Percentiles rank a stretch among this genome's conserved stretches.
phyloP scores from a whole-genome alignment of 2,329 filamentous ascomycete species.

The Biscogniauxia marginata region DNA sequence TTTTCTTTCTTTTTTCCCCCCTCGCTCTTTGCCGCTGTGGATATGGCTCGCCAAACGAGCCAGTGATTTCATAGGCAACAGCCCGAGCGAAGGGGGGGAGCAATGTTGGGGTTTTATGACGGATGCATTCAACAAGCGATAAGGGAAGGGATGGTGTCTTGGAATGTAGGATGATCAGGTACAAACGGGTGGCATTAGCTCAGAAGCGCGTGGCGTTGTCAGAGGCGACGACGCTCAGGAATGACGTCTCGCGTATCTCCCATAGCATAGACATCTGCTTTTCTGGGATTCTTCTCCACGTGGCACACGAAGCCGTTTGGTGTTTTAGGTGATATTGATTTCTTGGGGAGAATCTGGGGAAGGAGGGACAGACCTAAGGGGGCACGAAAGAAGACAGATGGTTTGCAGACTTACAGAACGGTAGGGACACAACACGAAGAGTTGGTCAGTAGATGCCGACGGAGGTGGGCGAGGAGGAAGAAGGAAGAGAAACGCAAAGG shows the following conservation, averaged over 20 bases:
- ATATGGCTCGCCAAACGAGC: conserved; percentile 2
- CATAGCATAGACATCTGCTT: conserved; percentile 8
- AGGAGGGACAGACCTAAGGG: background rate
- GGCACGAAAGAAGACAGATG: background rate
- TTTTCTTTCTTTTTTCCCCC: conserved; percentile 5
- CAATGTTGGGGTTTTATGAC: conserved; percentile 24
- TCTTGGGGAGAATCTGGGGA: conserved; percentile 7
- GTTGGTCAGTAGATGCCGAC: background rate
- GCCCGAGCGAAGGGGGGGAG: conserved; percentile 3
- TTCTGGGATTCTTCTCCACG: conserved; percentile 15
- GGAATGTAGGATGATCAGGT: conserved; percentile 21
- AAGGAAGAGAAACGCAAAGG: conserved; percentile 29
- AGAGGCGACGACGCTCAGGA: conserved; percentile 30
- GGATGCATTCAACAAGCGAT: conserved; percentile 11
- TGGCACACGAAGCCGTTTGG: conserved; percentile 12
- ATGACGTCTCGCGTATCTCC: conserved; percentile 23
- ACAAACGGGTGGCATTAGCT: conserved; percentile 22
- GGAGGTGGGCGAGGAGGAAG: conserved; percentile 15
- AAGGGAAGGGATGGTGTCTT: conserved; percentile 1
- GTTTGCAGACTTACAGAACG: background rate
- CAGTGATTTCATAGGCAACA: conserved; percentile 9
- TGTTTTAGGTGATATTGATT: conserved; percentile 8
- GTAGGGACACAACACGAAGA: background rate
- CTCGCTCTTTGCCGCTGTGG: conserved; percentile 1
- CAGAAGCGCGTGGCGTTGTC: conserved; percentile 28